A percentile compares a stretch with the other conserved stretches of the same genome.
Evolutionary conservation across 2,329 filamentous ascomycete species (phyloP).

Genomic region (Stagonosporopsis vannaccii): DNA sequence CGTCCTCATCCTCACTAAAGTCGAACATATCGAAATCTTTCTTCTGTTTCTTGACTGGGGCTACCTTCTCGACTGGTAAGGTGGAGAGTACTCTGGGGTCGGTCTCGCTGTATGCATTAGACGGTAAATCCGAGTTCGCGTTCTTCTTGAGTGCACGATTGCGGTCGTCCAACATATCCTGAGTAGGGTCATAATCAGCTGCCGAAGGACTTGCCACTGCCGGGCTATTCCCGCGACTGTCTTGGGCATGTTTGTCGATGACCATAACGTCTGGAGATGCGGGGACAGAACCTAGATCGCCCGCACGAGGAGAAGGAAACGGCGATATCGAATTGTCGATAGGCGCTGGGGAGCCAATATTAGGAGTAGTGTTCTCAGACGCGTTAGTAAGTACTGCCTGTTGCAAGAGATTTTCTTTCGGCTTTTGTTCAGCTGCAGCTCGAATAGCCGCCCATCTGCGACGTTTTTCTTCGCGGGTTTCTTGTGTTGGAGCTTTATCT

Average conservation of each 20-base stretch:
- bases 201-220: conserved; percentile 78
- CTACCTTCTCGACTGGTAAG: conserved; percentile 51
- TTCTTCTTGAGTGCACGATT: conserved; percentile 70
- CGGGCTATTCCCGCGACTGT: conserved; percentile 44
- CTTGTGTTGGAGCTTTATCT: conserved; percentile 38
- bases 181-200: conserved; percentile 88
- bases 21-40: conserved; percentile 70
- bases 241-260: conserved; percentile 51
- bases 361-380: conserved; percentile 63
- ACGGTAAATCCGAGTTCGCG: conserved; percentile 44
- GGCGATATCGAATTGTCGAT: conserved; percentile 46
- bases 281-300: conserved; percentile 48
- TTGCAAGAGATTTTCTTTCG: conserved; percentile 69
- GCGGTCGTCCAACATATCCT: conserved; percentile 86
- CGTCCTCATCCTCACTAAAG: conserved; percentile 75
- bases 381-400: conserved; percentile 73
- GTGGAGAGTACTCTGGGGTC: conserved; percentile 62
- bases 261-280: conserved; percentile 50
- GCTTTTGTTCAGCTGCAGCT: conserved; percentile 52
- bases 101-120: conserved; percentile 66
- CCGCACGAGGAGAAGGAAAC: conserved; percentile 47
- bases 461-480: conserved; percentile 44
- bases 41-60: conserved; percentile 50
- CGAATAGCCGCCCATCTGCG: conserved; percentile 45
- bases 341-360: conserved; percentile 52